Conservation (phyloP, 1,284 basidiomycete species). For the Fomitiporia mediterranea region DNA sequence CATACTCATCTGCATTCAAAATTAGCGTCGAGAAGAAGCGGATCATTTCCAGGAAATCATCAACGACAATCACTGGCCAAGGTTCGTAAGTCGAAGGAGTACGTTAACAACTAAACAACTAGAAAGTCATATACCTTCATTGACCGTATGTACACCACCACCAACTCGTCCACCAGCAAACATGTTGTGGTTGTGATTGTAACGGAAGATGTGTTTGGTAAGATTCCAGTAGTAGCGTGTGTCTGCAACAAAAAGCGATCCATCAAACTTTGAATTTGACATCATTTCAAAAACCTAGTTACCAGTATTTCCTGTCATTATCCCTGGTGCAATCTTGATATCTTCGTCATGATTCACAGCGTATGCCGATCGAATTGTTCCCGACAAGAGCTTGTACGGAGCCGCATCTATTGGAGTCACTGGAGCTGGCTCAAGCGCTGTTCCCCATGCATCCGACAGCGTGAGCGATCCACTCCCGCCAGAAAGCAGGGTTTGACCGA, state of each 20-base stretch:
- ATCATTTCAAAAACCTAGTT: slow-evolving; percentile 11
- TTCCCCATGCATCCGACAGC: slow-evolving; percentile 41
- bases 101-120: not conserved
- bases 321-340: slow-evolving; percentile 42
- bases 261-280: not conserved
- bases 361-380: slow-evolving; percentile 45
- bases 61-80: slow-evolving; percentile 32
- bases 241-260: slow-evolving; percentile 28
- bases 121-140: slow-evolving; percentile 32
- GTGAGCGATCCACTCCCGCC: slow-evolving; percentile 34
- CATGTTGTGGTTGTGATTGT: slow-evolving; percentile 35
- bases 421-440: slow-evolving; percentile 51
- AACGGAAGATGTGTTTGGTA: slow-evolving; percentile 45
- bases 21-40: slow-evolving; percentile 44
- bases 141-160: slow-evolving; percentile 28
- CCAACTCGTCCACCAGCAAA: not conserved
- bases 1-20: slow-evolving; percentile 42
- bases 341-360: slow-evolving; percentile 26
- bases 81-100: slow-evolving; percentile 1
- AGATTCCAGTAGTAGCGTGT: slow-evolving; percentile 46
- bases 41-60: slow-evolving; percentile 40
- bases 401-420: slow-evolving; percentile 42
- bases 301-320: slow-evolving; percentile 49
- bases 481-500: slow-evolving; percentile 33
- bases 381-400: slow-evolving; percentile 47